A percentile compares a stretch with the other conserved stretches of the same genome.
Conservation (phyloP, 2,329 filamentous ascomycete genomes). For the Nothomitra cinnamomea region DNA sequence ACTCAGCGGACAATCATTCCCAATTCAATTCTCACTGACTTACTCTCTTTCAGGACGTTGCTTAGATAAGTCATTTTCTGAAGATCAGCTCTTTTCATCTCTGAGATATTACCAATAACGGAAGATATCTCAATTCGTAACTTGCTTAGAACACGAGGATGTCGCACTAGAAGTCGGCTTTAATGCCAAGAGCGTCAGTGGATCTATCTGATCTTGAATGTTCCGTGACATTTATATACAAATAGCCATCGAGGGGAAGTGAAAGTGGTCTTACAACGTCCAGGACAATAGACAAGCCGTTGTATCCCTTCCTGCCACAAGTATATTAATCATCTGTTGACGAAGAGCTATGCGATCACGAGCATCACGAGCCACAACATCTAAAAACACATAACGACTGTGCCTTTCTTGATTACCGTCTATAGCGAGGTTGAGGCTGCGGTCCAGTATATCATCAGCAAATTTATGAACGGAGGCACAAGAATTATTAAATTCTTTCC, state of each 20-base stretch:
- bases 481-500: slow-evolving; percentile 9
- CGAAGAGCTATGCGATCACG: slow-evolving; percentile 41
- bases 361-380: slow-evolving; percentile 55
- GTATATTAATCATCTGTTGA: slow-evolving; percentile 53
- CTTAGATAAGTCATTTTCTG: slow-evolving; percentile 20
- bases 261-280: slow-evolving; percentile 62
- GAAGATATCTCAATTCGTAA: slow-evolving; percentile 63
- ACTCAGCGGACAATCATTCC: no score
- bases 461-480: slow-evolving; percentile 10
- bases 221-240: no score
- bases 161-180: slow-evolving; percentile 63
- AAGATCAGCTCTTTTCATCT: slow-evolving; percentile 25
- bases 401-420: slow-evolving; percentile 38
- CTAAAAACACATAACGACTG: slow-evolving; percentile 64
- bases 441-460: slow-evolving; percentile 30
- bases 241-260: slow-evolving; percentile 46
- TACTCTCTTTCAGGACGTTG: slow-evolving; percentile 68
- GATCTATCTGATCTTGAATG: no score
- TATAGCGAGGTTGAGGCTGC: slow-evolving; percentile 24
- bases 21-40: no score
- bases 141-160: slow-evolving; percentile 48
- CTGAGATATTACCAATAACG: slow-evolving; percentile 50
- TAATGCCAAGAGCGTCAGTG: slow-evolving; percentile 59
- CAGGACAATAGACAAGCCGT: slow-evolving; percentile 71
- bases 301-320: slow-evolving; percentile 42